A percentile compares a stretch with the other conserved stretches of the same genome.
Evolutionary conservation across 768 basidiomycete species (phyloP).

Genomic region (Trametes coccinea): DNA sequence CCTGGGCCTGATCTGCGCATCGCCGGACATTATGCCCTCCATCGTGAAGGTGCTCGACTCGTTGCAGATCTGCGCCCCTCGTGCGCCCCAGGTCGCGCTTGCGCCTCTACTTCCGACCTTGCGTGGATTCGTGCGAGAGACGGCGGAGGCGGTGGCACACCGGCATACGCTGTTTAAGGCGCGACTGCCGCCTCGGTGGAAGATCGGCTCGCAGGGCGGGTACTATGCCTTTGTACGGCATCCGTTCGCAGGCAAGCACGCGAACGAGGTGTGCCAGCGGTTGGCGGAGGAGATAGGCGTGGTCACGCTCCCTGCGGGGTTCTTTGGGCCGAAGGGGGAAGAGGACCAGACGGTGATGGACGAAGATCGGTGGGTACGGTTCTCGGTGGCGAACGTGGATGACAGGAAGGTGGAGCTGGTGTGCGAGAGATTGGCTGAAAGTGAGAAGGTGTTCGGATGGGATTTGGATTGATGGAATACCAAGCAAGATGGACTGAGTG

Average conservation of each 20-base stretch:
- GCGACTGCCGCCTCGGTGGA: conserved; percentile 55
- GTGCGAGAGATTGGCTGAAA: conserved; percentile 51
- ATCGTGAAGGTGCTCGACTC: conserved; percentile 70
- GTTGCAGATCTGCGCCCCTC: conserved; percentile 78
- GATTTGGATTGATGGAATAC: conserved; percentile 23
- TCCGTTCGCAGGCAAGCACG: conserved; percentile 50
- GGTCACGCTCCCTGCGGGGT: conserved; percentile 61
- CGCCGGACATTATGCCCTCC: conserved; percentile 51
- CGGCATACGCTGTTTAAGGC: conserved; percentile 60
- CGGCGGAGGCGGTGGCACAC: conserved; percentile 47
- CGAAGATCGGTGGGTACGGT: conserved; percentile 67
- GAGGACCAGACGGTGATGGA: conserved; percentile 35
- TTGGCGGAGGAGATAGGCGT: conserved; percentile 67
- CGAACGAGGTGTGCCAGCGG: conserved; percentile 55
- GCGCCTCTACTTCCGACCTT: conserved; percentile 53
- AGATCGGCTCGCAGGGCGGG: conserved; percentile 62
- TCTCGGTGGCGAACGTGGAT: conserved; percentile 80
- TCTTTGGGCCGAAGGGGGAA: conserved; percentile 46
- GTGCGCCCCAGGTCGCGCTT: conserved; percentile 70
- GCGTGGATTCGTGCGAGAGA: conserved; percentile 50
- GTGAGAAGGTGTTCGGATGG: conserved; percentile 42
- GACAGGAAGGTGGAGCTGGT: conserved; percentile 57
- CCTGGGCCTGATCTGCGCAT: conserved; percentile 69
- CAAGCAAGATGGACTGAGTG: background rate
- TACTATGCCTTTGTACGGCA: conserved; percentile 80